phyloP scores from a whole-genome alignment of 2,329 filamentous ascomycete genomes.

The Akanthomyces dipterigenus region DNA sequence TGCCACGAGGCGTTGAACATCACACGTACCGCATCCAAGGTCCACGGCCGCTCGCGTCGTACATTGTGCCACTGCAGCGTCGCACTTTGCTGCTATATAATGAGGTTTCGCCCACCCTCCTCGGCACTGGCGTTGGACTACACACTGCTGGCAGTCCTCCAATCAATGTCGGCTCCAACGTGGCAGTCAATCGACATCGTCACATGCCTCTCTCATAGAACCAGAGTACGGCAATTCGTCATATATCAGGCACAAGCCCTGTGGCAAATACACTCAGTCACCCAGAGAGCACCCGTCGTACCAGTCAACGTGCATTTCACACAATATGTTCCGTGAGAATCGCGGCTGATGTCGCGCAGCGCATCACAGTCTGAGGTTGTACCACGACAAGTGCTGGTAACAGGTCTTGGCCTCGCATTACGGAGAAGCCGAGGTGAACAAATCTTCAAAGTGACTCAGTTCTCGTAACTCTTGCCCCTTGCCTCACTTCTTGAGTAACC shows the following conservation, averaged over 20 bases:
- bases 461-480: not conserved
- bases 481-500: constrained; percentile 50
- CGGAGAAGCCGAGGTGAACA: not conserved
- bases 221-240: not conserved
- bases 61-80: not conserved
- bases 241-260: not conserved
- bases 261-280: not conserved
- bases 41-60: not conserved
- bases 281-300: not conserved
- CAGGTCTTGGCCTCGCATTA: not conserved
- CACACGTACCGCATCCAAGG: not conserved
- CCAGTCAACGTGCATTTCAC: not conserved
- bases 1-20: not conserved
- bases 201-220: not conserved
- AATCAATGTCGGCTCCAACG: not conserved
- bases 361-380: constrained; percentile 2
- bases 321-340: not conserved
- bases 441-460: not conserved
- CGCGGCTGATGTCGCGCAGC: constrained; percentile 11
- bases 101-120: not conserved
- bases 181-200: not conserved
- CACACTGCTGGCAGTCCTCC: not conserved
- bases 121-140: not conserved
- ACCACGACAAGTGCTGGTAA: not conserved
- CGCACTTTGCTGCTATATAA: not conserved